Evolutionary conservation across 2,329 filamentous ascomycete species (phyloP), one percentile per base, ranked within the genome.

Genomic region (Penicillium hesseltinei): DNA sequence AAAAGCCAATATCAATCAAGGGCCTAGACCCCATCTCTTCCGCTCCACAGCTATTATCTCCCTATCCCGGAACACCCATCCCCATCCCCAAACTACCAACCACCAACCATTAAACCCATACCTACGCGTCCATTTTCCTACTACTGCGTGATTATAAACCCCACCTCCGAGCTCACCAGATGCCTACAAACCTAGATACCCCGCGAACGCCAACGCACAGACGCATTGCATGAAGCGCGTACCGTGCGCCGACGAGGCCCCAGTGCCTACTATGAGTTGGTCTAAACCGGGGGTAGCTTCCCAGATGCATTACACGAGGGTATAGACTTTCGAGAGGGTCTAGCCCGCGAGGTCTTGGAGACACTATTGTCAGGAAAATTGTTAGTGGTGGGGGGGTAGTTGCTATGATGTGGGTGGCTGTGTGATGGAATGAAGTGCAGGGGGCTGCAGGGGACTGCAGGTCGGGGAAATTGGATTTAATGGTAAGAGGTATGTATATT

Each of bases 391-490:
- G 13, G 11, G 7, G 3, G n/a, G 25, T 23, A n/a, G 29, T n/a
- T 43, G 19, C 17, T 31, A n/a, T 54, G 52, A 54, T 36, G 29
- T 54, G 52, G 29, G 52, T 54, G 45, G 44, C 52, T 42, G 44
- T 39, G 25, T 25, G 19, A 42, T 19, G 36, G 23, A n/a, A 31
- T 42, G 19, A n/a, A 13, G 5, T n/a, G 38, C 27, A 33, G 13
- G 39, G 7, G 10, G 33, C 6, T 15, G 33, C 5, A 35, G 33
- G 17, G 29, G 29, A 1, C 5, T 11, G 36, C 36, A 39, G 42
- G 15, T 9, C 39, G 10, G n/a, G 25, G 25, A 6, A 15, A 31
- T 31, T 45, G 43, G 27, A 45, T 21, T 15, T 19, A 2, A 23
- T 25, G 17, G 2, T 11, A 43, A 43, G 23, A 27, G 23, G 23